These are phyloP conservation scores for Holtermannia corniformis DNA, from an alignment of 768 basidiomycete species.

Conservation along the genomic window DNA sequence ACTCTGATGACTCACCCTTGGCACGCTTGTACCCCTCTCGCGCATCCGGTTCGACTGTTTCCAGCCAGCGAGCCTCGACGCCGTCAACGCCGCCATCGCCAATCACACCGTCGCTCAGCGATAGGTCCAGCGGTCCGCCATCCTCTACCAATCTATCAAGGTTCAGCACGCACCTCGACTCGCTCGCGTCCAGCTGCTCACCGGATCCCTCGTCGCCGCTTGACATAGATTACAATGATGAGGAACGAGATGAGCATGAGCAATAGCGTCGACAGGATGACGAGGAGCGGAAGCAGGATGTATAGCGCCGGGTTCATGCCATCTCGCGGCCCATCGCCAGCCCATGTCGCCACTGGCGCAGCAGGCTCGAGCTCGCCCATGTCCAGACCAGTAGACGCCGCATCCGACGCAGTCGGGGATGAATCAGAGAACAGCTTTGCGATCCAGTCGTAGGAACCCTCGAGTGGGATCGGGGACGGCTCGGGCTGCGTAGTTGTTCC, in stretches of 20 bases:
- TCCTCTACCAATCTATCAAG: conserved; percentile 57
- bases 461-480: too few relatives aligned
- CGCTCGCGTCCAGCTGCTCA: conserved; percentile 48
- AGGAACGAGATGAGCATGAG: conserved; percentile 88
- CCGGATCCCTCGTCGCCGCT: conserved; percentile 35
- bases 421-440: too few relatives aligned
- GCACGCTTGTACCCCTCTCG: conserved; percentile 68
- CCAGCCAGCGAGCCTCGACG: conserved; percentile 88
- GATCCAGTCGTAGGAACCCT: too few relatives aligned
- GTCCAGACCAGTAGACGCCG: too few relatives aligned
- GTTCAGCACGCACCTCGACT: too few relatives aligned
- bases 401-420: too few relatives aligned
- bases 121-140: conserved; percentile 89
- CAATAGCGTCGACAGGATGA: conserved; percentile 84
- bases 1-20: conserved; percentile 54
- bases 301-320: conserved; percentile 2
- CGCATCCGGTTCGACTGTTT: conserved; percentile 59
- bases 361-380: too few relatives aligned
- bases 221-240: conserved; percentile 72
- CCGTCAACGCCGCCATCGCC: conserved; percentile 90
- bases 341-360: too few relatives aligned
- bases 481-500: too few relatives aligned
- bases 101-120: conserved; percentile 70
- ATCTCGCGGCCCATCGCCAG: not conserved
- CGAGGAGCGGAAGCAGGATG: conserved; percentile 81